A percentile compares a stretch with the other conserved stretches of the same genome.
phyloP scores from a whole-genome alignment of 2,329 filamentous ascomycete species.

The Beauveria sp. region DNA sequence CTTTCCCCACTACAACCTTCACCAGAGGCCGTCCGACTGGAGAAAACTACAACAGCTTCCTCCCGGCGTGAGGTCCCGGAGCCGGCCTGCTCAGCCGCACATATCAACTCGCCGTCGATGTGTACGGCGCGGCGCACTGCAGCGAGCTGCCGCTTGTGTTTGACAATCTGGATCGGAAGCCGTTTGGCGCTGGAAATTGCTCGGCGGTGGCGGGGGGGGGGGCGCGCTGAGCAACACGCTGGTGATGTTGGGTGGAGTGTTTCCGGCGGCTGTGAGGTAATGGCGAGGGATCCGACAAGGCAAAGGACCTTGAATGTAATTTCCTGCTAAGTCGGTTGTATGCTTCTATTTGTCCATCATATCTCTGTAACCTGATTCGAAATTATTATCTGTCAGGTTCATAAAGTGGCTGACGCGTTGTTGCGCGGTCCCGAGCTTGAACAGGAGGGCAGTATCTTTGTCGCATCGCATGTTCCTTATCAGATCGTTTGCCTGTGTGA shows the following conservation, averaged over 20 bases:
- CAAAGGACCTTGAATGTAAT: neutral
- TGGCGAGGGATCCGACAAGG: neutral
- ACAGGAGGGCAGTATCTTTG: neutral
- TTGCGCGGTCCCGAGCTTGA: too few species aligned
- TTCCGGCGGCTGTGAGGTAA: neutral
- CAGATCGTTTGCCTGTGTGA: slow-evolving; percentile 2
- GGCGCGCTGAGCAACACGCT: slow-evolving; percentile 11
- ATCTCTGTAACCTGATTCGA: too few species aligned
- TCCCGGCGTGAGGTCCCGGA: neutral
- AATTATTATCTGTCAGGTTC: neutral
- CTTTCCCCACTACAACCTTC: neutral
- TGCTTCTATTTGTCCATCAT: too few species aligned
- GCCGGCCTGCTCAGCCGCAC: neutral
- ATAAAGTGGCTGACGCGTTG: neutral
- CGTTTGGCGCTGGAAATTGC: slow-evolving; percentile 14
- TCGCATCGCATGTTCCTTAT: neutral
- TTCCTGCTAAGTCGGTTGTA: too few species aligned
- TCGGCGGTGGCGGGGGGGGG: slow-evolving; percentile 11
- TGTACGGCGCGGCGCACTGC: slow-evolving; percentile 14
- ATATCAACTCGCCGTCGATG: neutral
- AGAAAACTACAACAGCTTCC: neutral
- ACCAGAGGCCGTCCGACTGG: neutral
- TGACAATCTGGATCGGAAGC: slow-evolving; percentile 14
- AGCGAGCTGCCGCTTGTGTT: slow-evolving; percentile 16
- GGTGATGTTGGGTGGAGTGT: slow-evolving; percentile 11